Conservation (phyloP, 2,329 filamentous ascomycete species). For the Colletotrichum cordylinicola region DNA sequence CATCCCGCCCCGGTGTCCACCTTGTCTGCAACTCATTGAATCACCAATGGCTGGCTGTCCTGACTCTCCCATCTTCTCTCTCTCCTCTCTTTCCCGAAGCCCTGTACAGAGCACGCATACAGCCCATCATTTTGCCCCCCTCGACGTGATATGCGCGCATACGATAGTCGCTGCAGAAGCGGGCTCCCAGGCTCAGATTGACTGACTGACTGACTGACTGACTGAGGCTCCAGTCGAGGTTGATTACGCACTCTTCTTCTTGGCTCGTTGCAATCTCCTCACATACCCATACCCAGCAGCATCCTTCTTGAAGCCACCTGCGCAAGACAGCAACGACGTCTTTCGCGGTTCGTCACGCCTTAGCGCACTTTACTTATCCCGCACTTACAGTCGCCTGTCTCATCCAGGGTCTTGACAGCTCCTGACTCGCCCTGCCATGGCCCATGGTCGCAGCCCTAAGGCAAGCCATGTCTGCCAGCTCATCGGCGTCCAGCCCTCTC, state of each 20-base stretch:
- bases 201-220: background rate
- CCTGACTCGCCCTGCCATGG: constrained; percentile 10
- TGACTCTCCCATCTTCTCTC: background rate
- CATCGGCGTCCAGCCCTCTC: background rate
- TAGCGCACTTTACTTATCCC: background rate
- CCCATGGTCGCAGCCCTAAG: constrained; percentile 16
- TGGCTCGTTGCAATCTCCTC: background rate
- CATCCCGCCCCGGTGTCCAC: background rate
- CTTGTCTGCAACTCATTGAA: background rate
- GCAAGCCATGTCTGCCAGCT: constrained; percentile 21
- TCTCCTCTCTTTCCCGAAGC: background rate
- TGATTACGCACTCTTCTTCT: constrained; percentile 7
- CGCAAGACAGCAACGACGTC: background rate
- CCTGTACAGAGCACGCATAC: background rate
- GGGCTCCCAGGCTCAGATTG: background rate
- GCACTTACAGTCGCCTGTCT: background rate
- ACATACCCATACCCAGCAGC: background rate
- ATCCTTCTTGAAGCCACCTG: background rate
- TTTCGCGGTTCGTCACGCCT: background rate
- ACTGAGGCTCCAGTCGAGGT: background rate
- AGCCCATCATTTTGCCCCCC: background rate
- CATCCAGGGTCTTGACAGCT: background rate
- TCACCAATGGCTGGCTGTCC: background rate
- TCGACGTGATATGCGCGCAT: background rate
- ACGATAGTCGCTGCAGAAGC: background rate